These are phyloP conservation scores for Paramarasmius palmivorus DNA, from an alignment of 1,284 basidiomycete species.

Conservation along the genomic window DNA sequence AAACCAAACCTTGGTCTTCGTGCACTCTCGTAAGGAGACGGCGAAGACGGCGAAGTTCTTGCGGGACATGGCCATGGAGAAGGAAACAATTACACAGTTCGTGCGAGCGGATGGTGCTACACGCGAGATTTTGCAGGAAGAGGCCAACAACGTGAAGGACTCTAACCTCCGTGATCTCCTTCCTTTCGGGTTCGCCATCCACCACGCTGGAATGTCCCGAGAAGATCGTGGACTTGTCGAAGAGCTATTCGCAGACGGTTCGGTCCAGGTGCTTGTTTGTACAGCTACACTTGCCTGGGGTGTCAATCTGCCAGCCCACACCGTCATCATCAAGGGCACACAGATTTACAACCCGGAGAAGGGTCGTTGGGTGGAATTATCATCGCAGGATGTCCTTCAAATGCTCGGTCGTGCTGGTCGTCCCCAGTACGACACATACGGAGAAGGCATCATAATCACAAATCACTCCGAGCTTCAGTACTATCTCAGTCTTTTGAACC, in stretches of 20 bases:
- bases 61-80: constrained; percentile 93
- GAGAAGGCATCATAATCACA: constrained; percentile 98
- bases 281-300: constrained; percentile 99
- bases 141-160: constrained; percentile 85
- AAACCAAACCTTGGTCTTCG: constrained; percentile 93
- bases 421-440: constrained; percentile 96
- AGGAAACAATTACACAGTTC: constrained; percentile 94
- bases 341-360: constrained; percentile 99
- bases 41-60: constrained; percentile 97
- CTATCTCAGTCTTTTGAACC: constrained; percentile 91
- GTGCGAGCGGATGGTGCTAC: constrained; percentile 90
- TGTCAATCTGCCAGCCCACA: constrained; percentile 97
- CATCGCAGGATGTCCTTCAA: constrained; percentile 95
- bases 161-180: constrained; percentile 86
- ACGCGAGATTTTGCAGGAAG: constrained; percentile 85
- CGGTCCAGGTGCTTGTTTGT: constrained; percentile 93
- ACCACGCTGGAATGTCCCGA: constrained; percentile 98
- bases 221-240: constrained; percentile 94
- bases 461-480: constrained; percentile 97
- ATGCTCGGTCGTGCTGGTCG: constrained; percentile 99
- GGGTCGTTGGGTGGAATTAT: constrained; percentile 95
- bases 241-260: constrained; percentile 91
- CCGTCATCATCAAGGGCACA: constrained; percentile 99
- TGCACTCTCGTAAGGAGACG: constrained; percentile 98
- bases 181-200: constrained; percentile 97